Conservation (phyloP, 2,329 filamentous ascomycete genomes). For the Hirsutella rhossiliensis region DNA sequence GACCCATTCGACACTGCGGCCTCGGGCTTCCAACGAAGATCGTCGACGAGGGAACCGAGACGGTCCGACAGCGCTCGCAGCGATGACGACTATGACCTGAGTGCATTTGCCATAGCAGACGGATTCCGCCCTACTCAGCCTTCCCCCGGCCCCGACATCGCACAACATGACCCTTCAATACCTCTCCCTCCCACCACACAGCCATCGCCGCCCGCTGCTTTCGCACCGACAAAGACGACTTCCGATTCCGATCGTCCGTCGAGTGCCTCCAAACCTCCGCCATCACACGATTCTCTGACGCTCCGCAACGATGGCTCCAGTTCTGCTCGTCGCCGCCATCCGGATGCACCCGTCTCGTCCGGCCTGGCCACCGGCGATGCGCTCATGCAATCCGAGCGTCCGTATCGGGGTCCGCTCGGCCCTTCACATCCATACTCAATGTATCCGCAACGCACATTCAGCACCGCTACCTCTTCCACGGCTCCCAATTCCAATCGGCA, state of each 20-base stretch:
- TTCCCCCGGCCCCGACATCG: background rate
- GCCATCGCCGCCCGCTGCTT: constrained; percentile 6
- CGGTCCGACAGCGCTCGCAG: constrained; percentile 17
- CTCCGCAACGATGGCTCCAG: constrained; percentile 38
- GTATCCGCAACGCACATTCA: constrained; percentile 64
- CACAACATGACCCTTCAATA: background rate
- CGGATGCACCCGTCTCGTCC: constrained; percentile 14
- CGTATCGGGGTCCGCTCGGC: constrained; percentile 56
- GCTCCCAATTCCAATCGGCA: constrained; percentile 21
- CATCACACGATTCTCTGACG: constrained; percentile 35
- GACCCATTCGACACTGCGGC: constrained; percentile 24
- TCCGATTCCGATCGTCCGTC: constrained; percentile 29
- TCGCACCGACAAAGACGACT: constrained; percentile 10
- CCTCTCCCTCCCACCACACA: constrained; percentile 5
- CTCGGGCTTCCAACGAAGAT: constrained; percentile 26
- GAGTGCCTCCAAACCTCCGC: constrained; percentile 43
- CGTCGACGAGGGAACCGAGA: constrained; percentile 30
- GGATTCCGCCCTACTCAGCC: constrained; percentile 14
- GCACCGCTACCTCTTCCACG: constrained; percentile 62
- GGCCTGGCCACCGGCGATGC: constrained; percentile 16
- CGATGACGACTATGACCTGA: constrained; percentile 35
- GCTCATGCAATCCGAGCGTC: constrained; percentile 40
- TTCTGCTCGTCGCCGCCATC: constrained; percentile 2
- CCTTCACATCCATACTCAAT: constrained; percentile 78
- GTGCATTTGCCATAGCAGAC: constrained; percentile 38